These are phyloP conservation scores for Collybiopsis luxurians DNA, from an alignment of 768 basidiomycete species.

Conservation along the genomic window DNA sequence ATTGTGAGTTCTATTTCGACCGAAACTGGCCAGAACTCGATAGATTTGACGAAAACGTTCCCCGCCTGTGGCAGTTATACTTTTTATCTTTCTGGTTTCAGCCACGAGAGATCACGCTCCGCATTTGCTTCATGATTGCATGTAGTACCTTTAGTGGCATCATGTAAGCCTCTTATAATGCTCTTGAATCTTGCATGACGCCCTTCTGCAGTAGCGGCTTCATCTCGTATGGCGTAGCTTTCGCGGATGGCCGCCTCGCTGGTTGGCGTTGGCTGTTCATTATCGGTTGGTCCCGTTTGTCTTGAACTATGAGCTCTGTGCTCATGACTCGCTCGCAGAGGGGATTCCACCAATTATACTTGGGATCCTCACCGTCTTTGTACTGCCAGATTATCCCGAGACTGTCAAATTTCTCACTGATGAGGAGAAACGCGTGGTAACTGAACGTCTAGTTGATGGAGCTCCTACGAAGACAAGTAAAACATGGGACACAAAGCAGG, in stretches of 20 bases:
- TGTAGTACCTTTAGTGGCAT: conserved; percentile 4
- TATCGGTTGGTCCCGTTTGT: background rate
- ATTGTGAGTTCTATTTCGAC: background rate
- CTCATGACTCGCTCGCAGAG: background rate
- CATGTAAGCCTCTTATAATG: background rate
- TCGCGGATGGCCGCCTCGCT: background rate
- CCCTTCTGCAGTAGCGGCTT: background rate
- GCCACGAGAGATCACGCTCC: conserved; percentile 3
- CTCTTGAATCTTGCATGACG: background rate
- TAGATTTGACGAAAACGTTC: too few relatives aligned
- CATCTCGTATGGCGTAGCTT: conserved; percentile 3
- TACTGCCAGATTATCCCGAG: conserved; percentile 4
- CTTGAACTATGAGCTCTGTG: background rate
- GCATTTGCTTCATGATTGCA: conserved; percentile 4
- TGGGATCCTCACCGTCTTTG: background rate
- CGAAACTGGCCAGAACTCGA: too few relatives aligned
- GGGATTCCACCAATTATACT: conserved; percentile 1
- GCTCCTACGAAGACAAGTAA: background rate
- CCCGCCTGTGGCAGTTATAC: background rate
- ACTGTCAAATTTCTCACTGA: conserved; percentile 1
- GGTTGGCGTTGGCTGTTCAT: conserved; percentile 7
- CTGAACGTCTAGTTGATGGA: background rate
- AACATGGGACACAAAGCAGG: conserved; percentile 3
- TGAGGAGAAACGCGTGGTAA: background rate
- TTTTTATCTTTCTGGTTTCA: conserved; percentile 5